Base-by-base conservation (phyloP, 2,329 filamentous ascomycete species). In the Xylariaceae sp. region DNA sequence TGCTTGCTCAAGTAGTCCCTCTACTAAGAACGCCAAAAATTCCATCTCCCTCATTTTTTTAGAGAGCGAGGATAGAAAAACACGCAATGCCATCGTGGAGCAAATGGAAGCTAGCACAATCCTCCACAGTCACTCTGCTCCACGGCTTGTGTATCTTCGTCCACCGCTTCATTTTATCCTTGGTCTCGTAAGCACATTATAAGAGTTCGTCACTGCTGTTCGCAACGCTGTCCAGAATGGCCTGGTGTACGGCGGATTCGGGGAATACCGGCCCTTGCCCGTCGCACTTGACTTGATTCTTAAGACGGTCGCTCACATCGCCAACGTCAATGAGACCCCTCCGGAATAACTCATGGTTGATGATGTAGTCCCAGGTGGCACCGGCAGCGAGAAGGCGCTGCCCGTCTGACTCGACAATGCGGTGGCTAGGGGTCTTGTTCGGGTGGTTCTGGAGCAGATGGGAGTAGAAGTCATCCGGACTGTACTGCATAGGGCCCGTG, bases 321-420 rank as follows among this genome's bases (percentile, higher is more conserved):
- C 80, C 86, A 9, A 96, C 84, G 69, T 97, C 89, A 30, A 96
- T 85, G 26, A 89, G 75, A 0, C 91, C 90, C 46, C 81, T 80
- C 68, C 85, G 83, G 69, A 88, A 95, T 6, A 91, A 73, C 5
- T 88, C 83, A 70, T 96, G 89, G 51, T 76, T 78, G 66, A 95
- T 88, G 57, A 97, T 94, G 51, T 91, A 76, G 65, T 96, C 91
- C 92, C 92, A 97, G 0, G 91, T 87, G 2, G 89, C 88, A 19
- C 85, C 85, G 0, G 87, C 86, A 39, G 86, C 87, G 5, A 94
- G 76, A 11, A 95, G 73, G 32, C 79, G 79, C 68, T 89, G 84
- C 3, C 88, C 88, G 1, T 76, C 74, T n/a, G 82, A 83, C 30
- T 81, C 80, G 32, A 83, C 80, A 59, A 91, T 80, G n/a, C 87